Evolutionary conservation across 169 alveolate genomes (phyloP), one percentile per base, ranked within the genome.

Genomic region (Fabrea salina): DNA sequence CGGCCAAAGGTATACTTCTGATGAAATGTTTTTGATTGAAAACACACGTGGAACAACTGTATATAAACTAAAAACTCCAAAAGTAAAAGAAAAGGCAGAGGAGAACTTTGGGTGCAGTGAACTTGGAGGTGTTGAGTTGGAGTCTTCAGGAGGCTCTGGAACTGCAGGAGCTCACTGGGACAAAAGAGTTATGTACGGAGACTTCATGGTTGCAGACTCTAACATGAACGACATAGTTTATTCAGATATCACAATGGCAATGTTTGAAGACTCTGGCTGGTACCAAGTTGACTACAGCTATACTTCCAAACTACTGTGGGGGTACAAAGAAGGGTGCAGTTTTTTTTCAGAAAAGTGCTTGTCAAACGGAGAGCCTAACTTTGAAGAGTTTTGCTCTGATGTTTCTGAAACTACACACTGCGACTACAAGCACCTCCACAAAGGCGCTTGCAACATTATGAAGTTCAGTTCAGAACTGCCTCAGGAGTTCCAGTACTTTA

Each of bases 221-320:
- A 35, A 25, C 40, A 57, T 35, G 1, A 27, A 58, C 11, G 81
- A 80, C 40, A 30, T 64, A 3, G 76, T 41, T n/a, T 27, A 58
- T 16, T 64, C 88, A 4, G 78, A 50, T 44, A 51, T 85, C 43
- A 85, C 88, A 37, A 35, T 82, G 6, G 79, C 84, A 22, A 61
- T 85, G 7, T 71, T 85, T 40, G 53, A 80, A 78, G 91, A 85
- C 49, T 49, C 82, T 0, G 91, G 91, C 3, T 86, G 80, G 51
- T 85, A 85, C 44, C 47, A 51, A 58, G 44, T 43, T 19, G 49
- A 74, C 39, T 54, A 30, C 25, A 22, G 22, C 35, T 74, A 53
- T 53, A 25, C 58, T 16, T 22, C 25, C 4, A 32, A 33, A 27
- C 44, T 40, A 4, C n/a, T 13, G 0, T 74, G 70, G 37, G 81